These are phyloP conservation scores for Pestalotiopsis sp. DNA, from an alignment of 2,329 filamentous ascomycete species.

Conservation along the genomic window DNA sequence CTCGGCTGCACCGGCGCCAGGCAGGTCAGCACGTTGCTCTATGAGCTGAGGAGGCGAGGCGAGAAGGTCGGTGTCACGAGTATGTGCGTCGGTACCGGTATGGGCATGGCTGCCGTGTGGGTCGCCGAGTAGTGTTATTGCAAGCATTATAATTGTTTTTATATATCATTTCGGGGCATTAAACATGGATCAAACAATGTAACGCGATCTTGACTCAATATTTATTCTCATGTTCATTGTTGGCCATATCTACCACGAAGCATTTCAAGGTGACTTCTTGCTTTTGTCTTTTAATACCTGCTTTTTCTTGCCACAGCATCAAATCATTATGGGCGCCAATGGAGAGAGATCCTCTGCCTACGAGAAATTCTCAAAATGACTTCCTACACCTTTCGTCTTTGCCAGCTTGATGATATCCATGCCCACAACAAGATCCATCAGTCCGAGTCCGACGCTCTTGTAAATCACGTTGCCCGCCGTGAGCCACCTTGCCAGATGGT, in stretches of 20 bases:
- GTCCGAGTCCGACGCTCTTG: constrained; percentile 67
- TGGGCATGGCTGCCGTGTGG: constrained; percentile 98
- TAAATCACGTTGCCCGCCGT: constrained; percentile 68
- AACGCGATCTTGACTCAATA: background rate
- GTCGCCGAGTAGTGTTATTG: constrained; percentile 77
- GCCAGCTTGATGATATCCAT: constrained; percentile 61
- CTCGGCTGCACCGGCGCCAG: constrained; percentile 92
- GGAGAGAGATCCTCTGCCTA: constrained; percentile 21
- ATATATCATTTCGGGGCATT: background rate
- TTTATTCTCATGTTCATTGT: background rate
- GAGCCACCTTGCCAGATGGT: constrained; percentile 59
- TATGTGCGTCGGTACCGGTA: constrained; percentile 96
- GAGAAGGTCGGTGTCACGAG: constrained; percentile 89
- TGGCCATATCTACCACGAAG: background rate
- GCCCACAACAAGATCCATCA: constrained; percentile 69
- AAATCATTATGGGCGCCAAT: constrained; percentile 18
- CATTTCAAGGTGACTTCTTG: background rate
- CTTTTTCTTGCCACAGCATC: background rate
- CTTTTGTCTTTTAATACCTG: background rate
- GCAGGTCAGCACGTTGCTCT: constrained; percentile 90
- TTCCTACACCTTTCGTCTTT: constrained; percentile 56
- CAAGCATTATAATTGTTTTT: background rate
- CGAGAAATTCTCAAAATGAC: constrained; percentile 55
- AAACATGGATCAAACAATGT: background rate
- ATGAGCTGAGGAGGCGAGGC: constrained; percentile 82